Conservation (phyloP, 495 filamentous ascomycete genomes). For the Aspergillus panamensis region DNA sequence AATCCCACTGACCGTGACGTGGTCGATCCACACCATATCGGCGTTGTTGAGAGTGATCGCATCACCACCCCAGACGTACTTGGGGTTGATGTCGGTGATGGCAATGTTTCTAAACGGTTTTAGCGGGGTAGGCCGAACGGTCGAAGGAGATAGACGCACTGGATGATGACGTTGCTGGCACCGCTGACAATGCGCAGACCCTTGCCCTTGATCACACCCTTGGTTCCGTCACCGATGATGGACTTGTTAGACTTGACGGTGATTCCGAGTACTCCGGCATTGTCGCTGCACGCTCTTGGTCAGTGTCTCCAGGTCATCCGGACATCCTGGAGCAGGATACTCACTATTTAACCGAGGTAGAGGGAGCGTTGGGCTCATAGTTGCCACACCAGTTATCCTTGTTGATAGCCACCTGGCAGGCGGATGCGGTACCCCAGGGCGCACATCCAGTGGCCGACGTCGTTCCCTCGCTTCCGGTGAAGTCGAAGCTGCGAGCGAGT, state of each 20-base stretch:
- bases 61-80: conserved; percentile 51
- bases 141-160: conserved; percentile 24
- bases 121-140: neutral
- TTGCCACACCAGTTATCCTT: conserved; percentile 46
- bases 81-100: conserved; percentile 46
- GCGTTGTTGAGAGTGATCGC: conserved; percentile 42
- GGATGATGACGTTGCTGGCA: conserved; percentile 47
- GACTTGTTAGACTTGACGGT: conserved; percentile 47
- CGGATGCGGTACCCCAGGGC: conserved; percentile 43
- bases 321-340: neutral
- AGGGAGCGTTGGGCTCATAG: conserved; percentile 36
- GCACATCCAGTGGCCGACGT: conserved; percentile 43
- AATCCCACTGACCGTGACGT: conserved; percentile 42
- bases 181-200: conserved; percentile 45
- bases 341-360: conserved; percentile 37
- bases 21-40: conserved; percentile 48
- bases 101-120: conserved; percentile 43
- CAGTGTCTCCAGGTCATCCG: neutral
- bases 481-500: conserved; percentile 32
- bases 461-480: conserved; percentile 42
- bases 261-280: conserved; percentile 43
- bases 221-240: conserved; percentile 36
- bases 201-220: conserved; percentile 42
- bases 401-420: conserved; percentile 53
- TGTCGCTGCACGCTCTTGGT: conserved; percentile 25